A percentile compares a stretch with the other conserved stretches of the same genome.
Conservation (phyloP, 257 asterid species). For the Anisodus acutangulus region DNA sequence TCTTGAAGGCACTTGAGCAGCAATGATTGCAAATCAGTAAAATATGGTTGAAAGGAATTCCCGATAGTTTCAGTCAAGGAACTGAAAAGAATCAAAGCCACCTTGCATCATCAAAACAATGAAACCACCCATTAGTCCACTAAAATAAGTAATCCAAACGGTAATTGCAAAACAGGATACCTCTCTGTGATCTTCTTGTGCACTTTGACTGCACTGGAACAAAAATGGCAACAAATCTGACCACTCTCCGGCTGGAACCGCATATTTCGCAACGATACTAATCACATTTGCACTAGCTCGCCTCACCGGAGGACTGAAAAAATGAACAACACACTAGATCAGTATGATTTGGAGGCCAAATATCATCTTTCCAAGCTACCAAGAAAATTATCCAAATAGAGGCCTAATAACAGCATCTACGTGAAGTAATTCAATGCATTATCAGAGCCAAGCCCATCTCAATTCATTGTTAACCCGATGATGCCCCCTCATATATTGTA, state of each 20-base stretch:
- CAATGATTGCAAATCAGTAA: conserved; percentile 78
- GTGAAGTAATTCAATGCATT: neutral
- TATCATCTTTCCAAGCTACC: conserved; percentile 28
- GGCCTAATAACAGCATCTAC: neutral
- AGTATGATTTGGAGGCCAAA: conserved; percentile 17
- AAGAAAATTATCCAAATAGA: neutral
- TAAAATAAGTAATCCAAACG: conserved; percentile 19
- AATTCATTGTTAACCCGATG: no score
- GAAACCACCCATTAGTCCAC: conserved; percentile 35
- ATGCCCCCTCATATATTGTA: no score
- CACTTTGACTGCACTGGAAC: conserved; percentile 93
- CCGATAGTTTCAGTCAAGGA: conserved; percentile 99
- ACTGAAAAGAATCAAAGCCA: conserved; percentile 97
- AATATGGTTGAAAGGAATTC: conserved; percentile 86
- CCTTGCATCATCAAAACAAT: conserved; percentile 57
- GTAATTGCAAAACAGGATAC: conserved; percentile 43
- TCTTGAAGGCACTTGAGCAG: conserved; percentile 95
- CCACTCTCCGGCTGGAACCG: conserved; percentile 98
- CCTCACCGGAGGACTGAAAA: conserved; percentile 86
- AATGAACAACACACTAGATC: conserved; percentile 24
- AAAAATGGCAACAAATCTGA: conserved; percentile 91
- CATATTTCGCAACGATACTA: conserved; percentile 92
- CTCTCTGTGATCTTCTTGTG: conserved; percentile 96
- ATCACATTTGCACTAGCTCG: conserved; percentile 98
- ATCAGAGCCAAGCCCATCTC: neutral